Evolutionary conservation across 1,284 basidiomycete species (phyloP), one percentile per base, ranked within the genome.

Genomic region (Heterobasidion occidentale): DNA sequence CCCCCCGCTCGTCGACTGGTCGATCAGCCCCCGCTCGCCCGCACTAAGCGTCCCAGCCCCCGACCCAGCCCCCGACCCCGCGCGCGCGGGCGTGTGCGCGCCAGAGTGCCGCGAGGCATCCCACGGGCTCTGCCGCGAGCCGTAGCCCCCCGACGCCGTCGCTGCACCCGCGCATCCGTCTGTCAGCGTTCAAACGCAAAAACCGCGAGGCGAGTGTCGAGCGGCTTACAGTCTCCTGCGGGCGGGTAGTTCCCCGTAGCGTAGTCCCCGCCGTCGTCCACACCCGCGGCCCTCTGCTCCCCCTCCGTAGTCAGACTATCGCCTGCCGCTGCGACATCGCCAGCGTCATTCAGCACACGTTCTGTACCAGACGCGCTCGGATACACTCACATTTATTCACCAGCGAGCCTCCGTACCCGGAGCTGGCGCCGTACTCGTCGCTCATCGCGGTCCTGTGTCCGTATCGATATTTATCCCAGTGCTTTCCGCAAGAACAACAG

Each of bases 61-160:
- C 27, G 38, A 42, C 38, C n/a, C 27, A 19, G 19, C 19, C 9
- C 38, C 38, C 38, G 38, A 42, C 38, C n/a, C 27, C 27, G 2
- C 5, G 27, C 27, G 27, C 38, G 38, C 38, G 38, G 38, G 38
- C 38, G 38, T 42, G 12, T 42, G 38, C 11, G 38, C 38, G 38
- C 38, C 38, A n/a, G 38, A 42, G 38, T 42, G 38, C 12, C n/a
- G 38, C 38, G 38, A 42, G 11, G 7, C n/a, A 33, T 48, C 45
- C 36, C 33, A 20, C 20, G 60, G 36, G 59, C 62, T 58, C 46
- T 57, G 33, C 5, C 60, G 44, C 7, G 67, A 65, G 27, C 68
- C 63, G 58, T 67, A 70, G 9, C 70, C 70, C 38, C 70, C 71
- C 7, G 67, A 67, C 0, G 70, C 66, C 9, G 71, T 72, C 14